Evolutionary conservation across 352 stramenopile genomes (phyloP).

Genomic region (Halophytophthora polymorphica): DNA sequence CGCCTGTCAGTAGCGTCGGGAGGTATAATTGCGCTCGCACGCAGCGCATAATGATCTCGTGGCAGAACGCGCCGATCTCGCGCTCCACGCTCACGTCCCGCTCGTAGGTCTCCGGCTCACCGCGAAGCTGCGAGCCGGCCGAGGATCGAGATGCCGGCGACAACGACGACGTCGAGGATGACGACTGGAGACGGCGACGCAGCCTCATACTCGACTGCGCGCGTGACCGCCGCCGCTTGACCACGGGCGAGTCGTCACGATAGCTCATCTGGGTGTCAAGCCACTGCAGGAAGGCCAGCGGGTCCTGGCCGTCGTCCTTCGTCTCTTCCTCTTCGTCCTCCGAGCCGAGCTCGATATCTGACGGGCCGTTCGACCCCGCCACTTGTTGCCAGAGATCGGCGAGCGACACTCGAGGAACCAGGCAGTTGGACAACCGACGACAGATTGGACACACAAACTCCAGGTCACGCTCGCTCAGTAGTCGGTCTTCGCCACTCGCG

Average conservation of each 20-base stretch:
- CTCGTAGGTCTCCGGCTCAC: slow-evolving; percentile 15
- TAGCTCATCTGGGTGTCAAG: slow-evolving; percentile 53
- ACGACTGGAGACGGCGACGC: slow-evolving; percentile 29
- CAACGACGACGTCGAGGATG: slow-evolving; percentile 28
- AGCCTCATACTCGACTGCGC: slow-evolving; percentile 37
- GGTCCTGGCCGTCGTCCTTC: slow-evolving; percentile 35
- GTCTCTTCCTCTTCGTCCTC: slow-evolving; percentile 41
- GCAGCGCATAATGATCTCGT: slow-evolving; percentile 45
- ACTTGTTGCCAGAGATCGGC: slow-evolving; percentile 10
- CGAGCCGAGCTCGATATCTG: slow-evolving; percentile 15
- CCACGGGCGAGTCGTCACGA: slow-evolving; percentile 34
- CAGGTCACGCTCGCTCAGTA: slow-evolving; percentile 62
- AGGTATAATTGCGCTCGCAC: slow-evolving; percentile 47
- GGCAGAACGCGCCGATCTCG: slow-evolving; percentile 51
- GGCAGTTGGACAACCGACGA: slow-evolving; percentile 67
- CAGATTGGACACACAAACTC: slow-evolving; percentile 83
- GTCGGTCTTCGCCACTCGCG: slow-evolving; percentile 46
- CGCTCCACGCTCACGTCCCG: slow-evolving; percentile 32
- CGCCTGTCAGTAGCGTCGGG: slow-evolving; percentile 44
- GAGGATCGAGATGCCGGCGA: slow-evolving; percentile 21
- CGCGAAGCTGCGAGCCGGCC: slow-evolving; percentile 9
- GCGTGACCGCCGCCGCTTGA: slow-evolving; percentile 37
- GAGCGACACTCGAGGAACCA: slow-evolving; percentile 46
- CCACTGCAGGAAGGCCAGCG: slow-evolving; percentile 42
- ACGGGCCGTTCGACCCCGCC: slow-evolving; percentile 9